Percentiles rank a stretch among this genome's conserved stretches.
phyloP scores from a whole-genome alignment of 1,284 basidiomycete species.

The Pseudozyma pruni region DNA sequence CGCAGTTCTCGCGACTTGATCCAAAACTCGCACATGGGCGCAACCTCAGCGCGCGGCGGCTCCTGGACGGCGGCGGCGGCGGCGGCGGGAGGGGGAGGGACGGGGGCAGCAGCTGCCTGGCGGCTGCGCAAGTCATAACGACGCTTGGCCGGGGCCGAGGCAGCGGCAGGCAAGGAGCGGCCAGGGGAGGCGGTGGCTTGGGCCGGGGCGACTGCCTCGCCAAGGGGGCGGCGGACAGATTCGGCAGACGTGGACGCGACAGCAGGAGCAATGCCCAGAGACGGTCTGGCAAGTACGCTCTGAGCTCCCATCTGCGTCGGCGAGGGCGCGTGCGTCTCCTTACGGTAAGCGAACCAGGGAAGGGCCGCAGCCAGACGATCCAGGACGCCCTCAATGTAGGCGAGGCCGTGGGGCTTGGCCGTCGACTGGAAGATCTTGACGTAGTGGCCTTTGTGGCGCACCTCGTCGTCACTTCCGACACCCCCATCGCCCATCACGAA shows the following conservation, averaged over 20 bases:
- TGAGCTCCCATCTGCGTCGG: neutral
- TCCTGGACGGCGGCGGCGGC: neutral
- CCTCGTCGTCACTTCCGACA: neutral
- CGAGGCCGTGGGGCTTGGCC: constrained; percentile 6
- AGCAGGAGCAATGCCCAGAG: no score
- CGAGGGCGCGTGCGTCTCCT: neutral
- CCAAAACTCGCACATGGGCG: neutral
- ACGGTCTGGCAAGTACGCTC: no score
- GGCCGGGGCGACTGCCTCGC: neutral
- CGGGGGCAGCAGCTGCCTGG: no score
- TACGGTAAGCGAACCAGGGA: constrained; percentile 5
- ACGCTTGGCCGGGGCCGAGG: neutral
- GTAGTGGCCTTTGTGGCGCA: neutral
- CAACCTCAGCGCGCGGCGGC: neutral
- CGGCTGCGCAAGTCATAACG: no score
- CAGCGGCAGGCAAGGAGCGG: neutral
- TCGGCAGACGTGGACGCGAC: no score
- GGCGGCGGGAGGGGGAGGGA: neutral
- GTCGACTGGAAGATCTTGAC: constrained; percentile 8
- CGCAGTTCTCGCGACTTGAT: constrained; percentile 2
- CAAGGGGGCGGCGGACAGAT: neutral
- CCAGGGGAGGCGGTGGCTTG: neutral
- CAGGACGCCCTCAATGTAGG: constrained; percentile 5
- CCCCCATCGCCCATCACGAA: constrained; percentile 17
- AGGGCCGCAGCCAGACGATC: constrained; percentile 11